phyloP scores from a whole-genome alignment of 2,329 filamentous ascomycete genomes.

The Clonostachys chloroleuca region DNA sequence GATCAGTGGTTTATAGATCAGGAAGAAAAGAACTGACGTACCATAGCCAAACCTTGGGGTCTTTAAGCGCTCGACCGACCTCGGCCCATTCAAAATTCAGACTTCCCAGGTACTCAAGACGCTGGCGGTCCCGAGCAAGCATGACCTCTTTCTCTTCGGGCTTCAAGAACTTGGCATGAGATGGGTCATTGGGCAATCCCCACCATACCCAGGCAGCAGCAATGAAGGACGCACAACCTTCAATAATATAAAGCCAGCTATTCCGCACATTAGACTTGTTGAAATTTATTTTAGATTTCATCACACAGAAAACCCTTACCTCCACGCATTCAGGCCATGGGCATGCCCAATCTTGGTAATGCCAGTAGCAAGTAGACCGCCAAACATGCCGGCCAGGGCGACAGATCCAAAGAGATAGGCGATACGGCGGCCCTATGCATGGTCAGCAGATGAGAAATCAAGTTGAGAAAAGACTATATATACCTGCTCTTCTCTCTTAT shows the following conservation, averaged over 20 bases:
- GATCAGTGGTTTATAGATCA: not conserved
- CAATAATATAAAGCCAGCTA: constrained; percentile 58
- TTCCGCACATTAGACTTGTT: too few relatives aligned
- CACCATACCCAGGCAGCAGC: constrained; percentile 37
- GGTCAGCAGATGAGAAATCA: too few relatives aligned
- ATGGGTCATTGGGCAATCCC: constrained; percentile 52
- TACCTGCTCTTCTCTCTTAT: constrained; percentile 3
- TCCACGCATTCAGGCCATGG: constrained; percentile 53
- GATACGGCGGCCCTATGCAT: too few relatives aligned
- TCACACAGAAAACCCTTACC: too few relatives aligned
- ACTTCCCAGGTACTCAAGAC: constrained; percentile 29
- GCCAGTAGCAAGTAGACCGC: constrained; percentile 60
- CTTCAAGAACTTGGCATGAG: constrained; percentile 33
- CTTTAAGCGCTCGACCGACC: not conserved
- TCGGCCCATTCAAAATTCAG: not conserved
- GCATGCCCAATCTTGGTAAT: constrained; percentile 60
- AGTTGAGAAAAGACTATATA: too few relatives aligned
- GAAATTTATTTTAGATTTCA: too few relatives aligned
- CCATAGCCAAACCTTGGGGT: too few relatives aligned
- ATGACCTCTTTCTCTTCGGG: constrained; percentile 34
- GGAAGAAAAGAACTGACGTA: too few relatives aligned
- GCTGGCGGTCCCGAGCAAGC: constrained; percentile 39
- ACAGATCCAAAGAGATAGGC: constrained; percentile 59
- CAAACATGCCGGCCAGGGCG: constrained; percentile 58
- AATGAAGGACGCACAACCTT: constrained; percentile 52